Evolutionary conservation across 768 basidiomycete species (phyloP).

Genomic region (Mycena amicta): DNA sequence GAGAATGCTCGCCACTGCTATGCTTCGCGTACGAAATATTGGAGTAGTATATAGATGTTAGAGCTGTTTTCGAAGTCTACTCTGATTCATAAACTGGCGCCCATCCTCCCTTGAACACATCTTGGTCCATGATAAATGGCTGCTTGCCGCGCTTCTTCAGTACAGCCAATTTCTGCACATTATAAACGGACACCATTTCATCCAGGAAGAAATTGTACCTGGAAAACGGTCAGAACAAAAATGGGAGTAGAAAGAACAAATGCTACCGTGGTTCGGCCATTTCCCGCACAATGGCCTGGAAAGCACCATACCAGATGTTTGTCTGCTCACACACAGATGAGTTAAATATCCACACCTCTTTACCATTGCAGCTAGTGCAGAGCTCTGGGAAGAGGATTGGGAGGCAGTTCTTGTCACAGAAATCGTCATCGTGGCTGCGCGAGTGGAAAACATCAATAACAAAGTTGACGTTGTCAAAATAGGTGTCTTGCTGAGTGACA

Average conservation of each 20-base stretch:
- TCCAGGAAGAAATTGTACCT: not conserved
- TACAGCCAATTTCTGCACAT: not conserved
- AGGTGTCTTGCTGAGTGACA: constrained; percentile 3
- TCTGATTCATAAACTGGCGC: no score
- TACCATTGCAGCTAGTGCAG: not conserved
- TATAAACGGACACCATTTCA: not conserved
- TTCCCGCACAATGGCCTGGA: constrained; percentile 30
- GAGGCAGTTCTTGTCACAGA: not conserved
- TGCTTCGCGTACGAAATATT: no score
- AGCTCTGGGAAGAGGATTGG: constrained; percentile 2
- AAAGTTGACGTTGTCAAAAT: constrained; percentile 18
- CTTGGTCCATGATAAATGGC: not conserved
- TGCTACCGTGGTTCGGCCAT: constrained; percentile 22
- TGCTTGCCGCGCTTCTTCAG: not conserved
- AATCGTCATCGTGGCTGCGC: not conserved
- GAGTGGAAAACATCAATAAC: constrained; percentile 28
- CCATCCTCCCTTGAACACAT: not conserved
- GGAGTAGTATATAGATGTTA: no score
- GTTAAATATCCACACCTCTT: constrained; percentile 33
- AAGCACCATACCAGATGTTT: constrained; percentile 37
- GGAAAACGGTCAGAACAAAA: not conserved
- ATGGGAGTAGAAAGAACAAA: not conserved
- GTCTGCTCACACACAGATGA: constrained; percentile 37
- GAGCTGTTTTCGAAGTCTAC: no score
- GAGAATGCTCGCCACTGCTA: no score